Evolutionary conservation across 768 basidiomycete species (phyloP), one percentile per base, ranked within the genome.

Genomic region (Hydnomerulius pinastri): DNA sequence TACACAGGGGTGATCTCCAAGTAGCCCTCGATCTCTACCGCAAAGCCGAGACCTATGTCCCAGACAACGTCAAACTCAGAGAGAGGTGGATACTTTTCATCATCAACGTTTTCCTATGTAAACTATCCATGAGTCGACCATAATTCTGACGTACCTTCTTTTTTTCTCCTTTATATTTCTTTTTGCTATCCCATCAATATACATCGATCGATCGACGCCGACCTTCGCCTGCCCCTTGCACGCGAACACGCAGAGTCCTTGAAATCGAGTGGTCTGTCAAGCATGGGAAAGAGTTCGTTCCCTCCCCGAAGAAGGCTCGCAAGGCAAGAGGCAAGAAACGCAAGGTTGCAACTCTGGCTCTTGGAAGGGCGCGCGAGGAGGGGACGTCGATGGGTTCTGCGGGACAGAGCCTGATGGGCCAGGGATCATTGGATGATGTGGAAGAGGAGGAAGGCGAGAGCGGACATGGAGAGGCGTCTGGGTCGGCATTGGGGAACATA

Each of bases 41-140:
- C 62, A 87, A 88, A 59, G 90, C 90, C 17, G 85, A 86, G 65
- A 76, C 77, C 5, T 92, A 91, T 57, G 88, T 91, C 41, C 90
- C 91, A n/a, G 86, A 90, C 50, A 92, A 93, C 62, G 67, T 81
- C 69, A 92, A 90, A 67, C 77, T 93, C 42, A 82, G 85, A 79
- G 88, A 89, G 77, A 87, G 91, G 91, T 92, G 78, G 80, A 84
- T 84, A 77, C 77, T 81, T 75, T 86, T 84, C 68, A 70, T 86
- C 68, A 68, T 83, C 65, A 73, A 82, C 68, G 78, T 85, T 65
- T 85, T 83, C 64, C 71, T 83, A 66, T 77, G 77, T 75, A 76
- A 76, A 69, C 58, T 79, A 65, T 78, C 76, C 46, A 49, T 8
- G 65, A 65, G 53, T 57, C 62, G 61, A 64, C 63, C 63, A 53